Evolutionary conservation across 225 moss, liverwort and hornwort species (phyloP).

Genomic region (Rhytidiadelphus loreus): DNA sequence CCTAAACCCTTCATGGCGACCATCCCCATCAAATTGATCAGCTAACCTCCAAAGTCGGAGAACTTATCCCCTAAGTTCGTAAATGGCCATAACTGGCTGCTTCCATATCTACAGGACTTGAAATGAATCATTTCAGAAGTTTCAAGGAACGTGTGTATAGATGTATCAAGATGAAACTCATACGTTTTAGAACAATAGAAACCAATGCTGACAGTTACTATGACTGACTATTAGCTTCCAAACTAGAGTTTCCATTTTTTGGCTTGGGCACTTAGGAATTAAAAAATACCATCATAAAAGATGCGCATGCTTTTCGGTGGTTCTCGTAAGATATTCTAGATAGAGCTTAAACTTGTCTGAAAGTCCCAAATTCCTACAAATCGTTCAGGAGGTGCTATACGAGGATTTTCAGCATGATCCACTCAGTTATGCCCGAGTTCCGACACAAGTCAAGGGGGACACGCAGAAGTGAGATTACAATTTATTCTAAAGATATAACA

Average conservation of each 20-base stretch:
- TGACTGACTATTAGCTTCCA: not conserved
- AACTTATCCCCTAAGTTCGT: not conserved
- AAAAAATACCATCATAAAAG: not conserved
- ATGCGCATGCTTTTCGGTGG: not conserved
- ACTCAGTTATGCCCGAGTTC: not conserved
- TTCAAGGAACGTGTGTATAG: not conserved
- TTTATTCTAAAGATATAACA: constrained; percentile 11
- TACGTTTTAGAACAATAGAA: not conserved
- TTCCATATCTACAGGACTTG: not conserved
- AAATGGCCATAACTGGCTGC: not conserved
- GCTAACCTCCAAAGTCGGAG: not conserved
- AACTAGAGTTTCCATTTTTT: not conserved
- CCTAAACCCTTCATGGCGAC: constrained; percentile 28
- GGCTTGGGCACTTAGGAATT: not conserved
- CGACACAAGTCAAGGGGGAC: not conserved
- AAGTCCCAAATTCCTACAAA: not conserved
- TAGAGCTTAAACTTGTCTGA: not conserved
- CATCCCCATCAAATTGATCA: constrained; percentile 26
- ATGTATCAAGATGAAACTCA: not conserved
- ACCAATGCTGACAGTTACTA: not conserved
- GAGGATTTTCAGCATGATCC: not conserved
- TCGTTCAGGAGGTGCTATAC: not conserved
- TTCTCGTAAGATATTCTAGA: not conserved
- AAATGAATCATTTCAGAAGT: not conserved
- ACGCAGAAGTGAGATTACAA: not conserved